Percentiles rank a stretch among this genome's conserved stretches.
These are phyloP conservation scores for Mycosphaerelloides madeirae DNA, from an alignment of 2,329 filamentous ascomycete species.

Conservation along the genomic window DNA sequence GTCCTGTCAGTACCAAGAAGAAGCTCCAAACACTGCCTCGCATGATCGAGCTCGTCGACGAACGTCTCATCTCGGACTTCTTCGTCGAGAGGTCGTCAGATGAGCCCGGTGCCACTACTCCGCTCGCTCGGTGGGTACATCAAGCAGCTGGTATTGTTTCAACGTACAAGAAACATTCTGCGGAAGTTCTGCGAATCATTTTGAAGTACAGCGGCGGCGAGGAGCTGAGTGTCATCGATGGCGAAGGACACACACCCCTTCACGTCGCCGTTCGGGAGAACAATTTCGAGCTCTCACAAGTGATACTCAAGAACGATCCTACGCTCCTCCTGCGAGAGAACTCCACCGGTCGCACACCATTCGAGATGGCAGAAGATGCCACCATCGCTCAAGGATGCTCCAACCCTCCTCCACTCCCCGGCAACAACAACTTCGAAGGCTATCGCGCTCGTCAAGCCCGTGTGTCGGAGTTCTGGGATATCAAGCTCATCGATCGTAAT, in stretches of 20 bases:
- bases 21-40: conserved; percentile 18
- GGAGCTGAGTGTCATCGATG: conserved; percentile 50
- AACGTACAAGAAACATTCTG: background rate
- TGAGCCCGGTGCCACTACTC: conserved; percentile 54
- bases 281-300: conserved; percentile 46
- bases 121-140: conserved; percentile 48
- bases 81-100: conserved; percentile 55
- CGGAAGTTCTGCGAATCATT: conserved; percentile 18
- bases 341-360: conserved; percentile 67
- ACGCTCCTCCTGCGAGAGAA: conserved; percentile 66
- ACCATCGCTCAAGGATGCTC: conserved; percentile 35
- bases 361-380: conserved; percentile 60
- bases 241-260: conserved; percentile 60
- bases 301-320: conserved; percentile 54
- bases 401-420: conserved; percentile 12
- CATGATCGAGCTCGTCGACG: conserved; percentile 57
- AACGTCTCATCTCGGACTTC: conserved; percentile 53
- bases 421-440: conserved; percentile 1
- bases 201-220: conserved; percentile 41
- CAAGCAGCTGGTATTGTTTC: background rate
- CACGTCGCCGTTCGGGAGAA: conserved; percentile 51
- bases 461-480: conserved; percentile 2
- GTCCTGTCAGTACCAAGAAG: conserved; percentile 6
- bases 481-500: conserved; percentile 9
- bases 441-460: background rate